A percentile compares a stretch with the other conserved stretches of the same genome.
These are phyloP conservation scores for Cyberlindnera nakhonratchasimensis DNA, from an alignment of 805 yeast genomes.

Conservation along the genomic window DNA sequence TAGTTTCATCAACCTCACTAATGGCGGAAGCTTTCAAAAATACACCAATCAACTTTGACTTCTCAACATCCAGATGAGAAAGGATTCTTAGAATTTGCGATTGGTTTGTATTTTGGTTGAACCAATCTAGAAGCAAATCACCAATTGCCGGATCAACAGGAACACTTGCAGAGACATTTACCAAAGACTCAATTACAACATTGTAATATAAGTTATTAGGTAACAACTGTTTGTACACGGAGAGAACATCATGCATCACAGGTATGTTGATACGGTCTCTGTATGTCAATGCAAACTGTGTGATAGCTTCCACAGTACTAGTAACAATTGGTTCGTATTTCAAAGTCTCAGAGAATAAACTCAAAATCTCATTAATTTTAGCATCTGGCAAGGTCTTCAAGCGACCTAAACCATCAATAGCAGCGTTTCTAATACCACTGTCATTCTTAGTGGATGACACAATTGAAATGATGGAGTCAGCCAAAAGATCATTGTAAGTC, in stretches of 20 bases:
- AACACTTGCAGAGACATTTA: constrained; percentile 19
- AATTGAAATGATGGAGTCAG: constrained; percentile 31
- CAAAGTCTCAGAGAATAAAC: constrained; percentile 32
- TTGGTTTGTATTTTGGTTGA: constrained; percentile 19
- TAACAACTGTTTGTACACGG: constrained; percentile 14
- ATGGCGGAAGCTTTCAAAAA: constrained; percentile 22
- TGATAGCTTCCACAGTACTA: constrained; percentile 30
- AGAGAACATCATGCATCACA: constrained; percentile 13
- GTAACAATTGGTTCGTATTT: constrained; percentile 34
- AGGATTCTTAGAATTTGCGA: constrained; percentile 25
- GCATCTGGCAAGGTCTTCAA: constrained; percentile 25
- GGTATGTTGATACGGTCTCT: constrained; percentile 11
- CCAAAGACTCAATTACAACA: constrained; percentile 23
- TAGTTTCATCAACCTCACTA: constrained; percentile 28
- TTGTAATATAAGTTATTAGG: constrained; percentile 13
- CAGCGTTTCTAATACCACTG: constrained; percentile 36
- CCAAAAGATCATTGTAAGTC: constrained; percentile 22
- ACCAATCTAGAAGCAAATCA: constrained; percentile 16
- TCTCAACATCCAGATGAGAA: constrained; percentile 20
- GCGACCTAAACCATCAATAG: constrained; percentile 31
- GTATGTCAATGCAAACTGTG: constrained; percentile 21
- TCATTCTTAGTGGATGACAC: constrained; percentile 34
- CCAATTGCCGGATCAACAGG: constrained; percentile 22
- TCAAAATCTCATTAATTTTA: constrained; percentile 27
- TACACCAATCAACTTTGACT: constrained; percentile 16